phyloP scores from a whole-genome alignment of 2,329 filamentous ascomycete species.

The Chaetomium olivaceum region DNA sequence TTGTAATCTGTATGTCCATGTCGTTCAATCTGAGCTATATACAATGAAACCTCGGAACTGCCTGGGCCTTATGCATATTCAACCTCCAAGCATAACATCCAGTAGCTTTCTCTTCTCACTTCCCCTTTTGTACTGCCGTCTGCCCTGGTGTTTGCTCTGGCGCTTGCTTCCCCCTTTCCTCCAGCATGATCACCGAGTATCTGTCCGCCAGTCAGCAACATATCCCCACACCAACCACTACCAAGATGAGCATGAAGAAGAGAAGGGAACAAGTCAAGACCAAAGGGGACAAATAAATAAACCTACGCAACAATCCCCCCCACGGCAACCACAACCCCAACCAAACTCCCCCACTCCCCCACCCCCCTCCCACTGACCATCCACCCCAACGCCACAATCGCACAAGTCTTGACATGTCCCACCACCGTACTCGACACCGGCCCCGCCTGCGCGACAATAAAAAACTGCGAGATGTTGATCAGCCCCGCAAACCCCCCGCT shows the following conservation, averaged over 20 bases:
- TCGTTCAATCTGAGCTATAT: neutral
- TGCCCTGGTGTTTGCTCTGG: neutral
- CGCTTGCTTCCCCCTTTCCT: constrained; percentile 28
- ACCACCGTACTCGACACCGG: constrained; percentile 67
- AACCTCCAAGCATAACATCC: neutral
- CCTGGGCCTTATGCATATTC: neutral
- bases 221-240: neutral
- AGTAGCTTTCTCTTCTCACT: neutral
- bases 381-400: constrained; percentile 66
- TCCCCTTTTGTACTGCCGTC: constrained; percentile 2
- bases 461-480: constrained; percentile 66
- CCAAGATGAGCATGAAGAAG: neutral
- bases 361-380: constrained; percentile 55
- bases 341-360: constrained; percentile 55
- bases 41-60: neutral
- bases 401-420: constrained; percentile 65
- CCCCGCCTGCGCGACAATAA: constrained; percentile 62
- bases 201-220: constrained; percentile 23
- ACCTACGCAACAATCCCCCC: constrained; percentile 59
- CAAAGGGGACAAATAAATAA: neutral
- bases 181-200: constrained; percentile 39
- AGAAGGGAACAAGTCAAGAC: constrained; percentile 38
- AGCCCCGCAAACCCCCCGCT: constrained; percentile 63
- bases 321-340: constrained; percentile 58
- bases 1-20: neutral